Conservation (phyloP, 1,284 basidiomycete genomes). For the Cryptococcus deneoformans region DNA sequence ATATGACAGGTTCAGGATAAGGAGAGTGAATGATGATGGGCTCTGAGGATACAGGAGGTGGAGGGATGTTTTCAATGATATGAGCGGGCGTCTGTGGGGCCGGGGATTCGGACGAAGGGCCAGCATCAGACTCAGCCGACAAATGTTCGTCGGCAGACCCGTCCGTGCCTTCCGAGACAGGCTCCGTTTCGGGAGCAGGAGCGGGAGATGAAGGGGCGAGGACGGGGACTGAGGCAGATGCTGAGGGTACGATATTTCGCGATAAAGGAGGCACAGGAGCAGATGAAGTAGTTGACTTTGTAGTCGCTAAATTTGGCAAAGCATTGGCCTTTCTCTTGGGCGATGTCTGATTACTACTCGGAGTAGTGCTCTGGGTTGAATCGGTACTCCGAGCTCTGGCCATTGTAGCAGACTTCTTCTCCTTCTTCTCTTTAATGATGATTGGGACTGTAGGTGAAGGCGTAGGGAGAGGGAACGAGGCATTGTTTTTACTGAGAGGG, state of each 20-base stretch:
- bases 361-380: slow-evolving; percentile 26
- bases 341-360: slow-evolving; percentile 32
- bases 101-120: slow-evolving; percentile 35
- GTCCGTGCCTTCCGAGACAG: slow-evolving; percentile 2
- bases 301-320: slow-evolving; percentile 14
- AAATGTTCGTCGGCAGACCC: slow-evolving; percentile 11
- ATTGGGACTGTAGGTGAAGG: slow-evolving; percentile 56
- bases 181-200: slow-evolving; percentile 4
- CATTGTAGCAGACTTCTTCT: slow-evolving; percentile 29
- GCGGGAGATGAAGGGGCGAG: slow-evolving; percentile 16
- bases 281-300: slow-evolving; percentile 22
- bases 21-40: slow-evolving; percentile 33
- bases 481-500: slow-evolving; percentile 38
- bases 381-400: slow-evolving; percentile 33
- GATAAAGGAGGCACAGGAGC: slow-evolving; percentile 49
- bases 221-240: slow-evolving; percentile 10
- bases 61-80: slow-evolving; percentile 14
- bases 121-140: slow-evolving; percentile 34
- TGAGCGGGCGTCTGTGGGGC: slow-evolving; percentile 31
- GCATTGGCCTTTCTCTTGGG: slow-evolving; percentile 35
- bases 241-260: neutral
- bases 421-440: slow-evolving; percentile 28
- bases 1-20: slow-evolving; percentile 30
- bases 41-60: slow-evolving; percentile 27
- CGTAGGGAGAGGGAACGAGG: slow-evolving; percentile 54